Evolutionary conservation across 129 eudicot genomes (phyloP), one percentile per base, ranked within the genome.

Genomic region (Escallonia rubra): DNA sequence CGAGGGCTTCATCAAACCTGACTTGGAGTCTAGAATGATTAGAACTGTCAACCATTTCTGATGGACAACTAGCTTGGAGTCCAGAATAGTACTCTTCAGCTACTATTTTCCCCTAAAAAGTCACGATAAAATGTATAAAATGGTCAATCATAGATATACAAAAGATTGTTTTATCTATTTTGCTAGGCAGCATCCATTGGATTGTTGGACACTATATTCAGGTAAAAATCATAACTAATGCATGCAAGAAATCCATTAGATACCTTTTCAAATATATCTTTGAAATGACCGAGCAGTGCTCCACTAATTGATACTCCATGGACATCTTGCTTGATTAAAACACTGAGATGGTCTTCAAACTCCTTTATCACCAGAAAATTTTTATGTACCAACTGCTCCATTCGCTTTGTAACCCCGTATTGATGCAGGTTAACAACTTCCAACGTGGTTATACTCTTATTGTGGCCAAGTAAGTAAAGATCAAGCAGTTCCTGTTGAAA

Each of bases 401-500:
- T 90, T 68, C 89, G 74, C 58, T 85, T 73, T 13, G 97, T 82
- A 41, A 89, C 72, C 16, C 89, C 81, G 65, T 61, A 61, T 9
- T 85, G 87, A 73, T 75, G 80, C 54, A 85, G 57, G 34, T 23
- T 23, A 55, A 63, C 53, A 72, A 78, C 73, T 40, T 61, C 82
- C 51, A 56, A 76, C 47, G 78, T 61, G 7, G 72, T 46, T 44
- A 76, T 63, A 61, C 68, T 64, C 66, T 80, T 73, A 66, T 74
- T 11, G 46, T 75, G 57, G 44, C 96, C 97, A 62, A 94, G 85
- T 61, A 89, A 96, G 74, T 84, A 61, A 44, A 9, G 43, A 74
- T 89, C 97, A 79, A 94, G 75, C 57, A 67, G 42, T 56, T 86
- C 87, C 98, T 92, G 95, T 64, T n/a, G 23, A 72, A 50, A 66